These are phyloP conservation scores for Alternaria sp. DNA, from an alignment of 2,329 filamentous ascomycete species.

Conservation along the genomic window DNA sequence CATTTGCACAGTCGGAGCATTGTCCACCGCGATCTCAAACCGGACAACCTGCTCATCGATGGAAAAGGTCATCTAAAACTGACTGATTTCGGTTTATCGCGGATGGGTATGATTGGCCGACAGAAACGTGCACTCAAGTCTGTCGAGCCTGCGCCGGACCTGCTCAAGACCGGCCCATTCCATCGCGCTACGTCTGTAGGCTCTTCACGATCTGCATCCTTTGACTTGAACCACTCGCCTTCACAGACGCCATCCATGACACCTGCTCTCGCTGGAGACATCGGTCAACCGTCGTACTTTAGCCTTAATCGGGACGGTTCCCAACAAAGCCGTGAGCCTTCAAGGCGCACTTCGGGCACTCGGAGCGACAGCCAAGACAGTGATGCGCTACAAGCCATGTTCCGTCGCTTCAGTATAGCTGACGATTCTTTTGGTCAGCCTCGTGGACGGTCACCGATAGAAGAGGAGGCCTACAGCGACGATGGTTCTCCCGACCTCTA, in stretches of 20 bases:
- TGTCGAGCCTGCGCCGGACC: constrained; percentile 81
- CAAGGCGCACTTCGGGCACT: constrained; percentile 74
- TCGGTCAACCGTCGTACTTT: constrained; percentile 93
- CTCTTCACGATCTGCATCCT: constrained; percentile 90
- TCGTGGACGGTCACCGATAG: constrained; percentile 65
- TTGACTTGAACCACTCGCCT: constrained; percentile 85
- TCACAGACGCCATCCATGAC: constrained; percentile 85
- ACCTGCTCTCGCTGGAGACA: constrained; percentile 70
- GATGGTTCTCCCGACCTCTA: constrained; percentile 79
- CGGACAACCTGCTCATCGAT: constrained; percentile 96
- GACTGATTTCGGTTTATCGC: constrained; percentile 95
- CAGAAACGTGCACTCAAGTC: constrained; percentile 90
- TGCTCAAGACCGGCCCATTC: constrained; percentile 92
- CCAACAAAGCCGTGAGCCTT: constrained; percentile 65
- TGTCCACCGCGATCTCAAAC: constrained; percentile 95
- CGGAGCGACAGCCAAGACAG: constrained; percentile 93
- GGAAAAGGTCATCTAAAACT: constrained; percentile 95
- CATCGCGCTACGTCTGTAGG: constrained; percentile 82
- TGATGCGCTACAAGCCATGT: constrained; percentile 81
- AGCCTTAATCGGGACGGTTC: constrained; percentile 69
- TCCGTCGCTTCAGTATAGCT: constrained; percentile 68
- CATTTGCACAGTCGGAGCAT: constrained; percentile 94
- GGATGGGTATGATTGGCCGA: constrained; percentile 95
- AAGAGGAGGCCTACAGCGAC: constrained; percentile 75
- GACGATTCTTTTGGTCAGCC: constrained; percentile 52